phyloP scores from a whole-genome alignment of 2,329 filamentous ascomycete species.

The Teratosphaeriaceae sp. region DNA sequence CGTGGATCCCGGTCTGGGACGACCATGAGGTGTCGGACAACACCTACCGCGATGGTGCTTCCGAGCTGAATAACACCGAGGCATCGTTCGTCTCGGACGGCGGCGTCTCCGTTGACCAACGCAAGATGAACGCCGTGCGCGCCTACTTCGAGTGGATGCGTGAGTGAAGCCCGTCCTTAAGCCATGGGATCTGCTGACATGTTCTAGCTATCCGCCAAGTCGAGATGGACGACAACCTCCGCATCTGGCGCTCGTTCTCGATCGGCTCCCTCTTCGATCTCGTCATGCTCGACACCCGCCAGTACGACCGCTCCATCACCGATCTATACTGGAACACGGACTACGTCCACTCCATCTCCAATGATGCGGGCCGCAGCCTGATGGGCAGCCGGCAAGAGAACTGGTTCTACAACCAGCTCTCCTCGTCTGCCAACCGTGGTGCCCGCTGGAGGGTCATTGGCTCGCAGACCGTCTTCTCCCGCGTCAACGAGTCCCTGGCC shows the following conservation, averaged over 20 bases:
- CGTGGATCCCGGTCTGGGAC: constrained; percentile 61
- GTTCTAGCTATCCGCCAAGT: constrained; percentile 48
- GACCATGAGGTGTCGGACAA: constrained; percentile 58
- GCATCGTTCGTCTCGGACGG: constrained; percentile 54
- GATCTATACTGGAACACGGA: constrained; percentile 25
- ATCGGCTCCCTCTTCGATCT: constrained; percentile 61
- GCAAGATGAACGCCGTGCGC: constrained; percentile 66
- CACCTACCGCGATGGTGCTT: constrained; percentile 56
- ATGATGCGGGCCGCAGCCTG: constrained; percentile 60
- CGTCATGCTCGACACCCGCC: constrained; percentile 61
- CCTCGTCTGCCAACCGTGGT: constrained; percentile 49
- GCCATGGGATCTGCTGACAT: not conserved
- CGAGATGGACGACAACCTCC: constrained; percentile 62
- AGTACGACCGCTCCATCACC: constrained; percentile 63
- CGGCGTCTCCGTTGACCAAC: constrained; percentile 59
- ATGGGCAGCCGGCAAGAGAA: constrained; percentile 69
- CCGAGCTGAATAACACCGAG: constrained; percentile 59
- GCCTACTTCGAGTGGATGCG: constrained; percentile 55
- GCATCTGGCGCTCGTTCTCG: constrained; percentile 61
- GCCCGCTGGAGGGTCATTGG: constrained; percentile 66
- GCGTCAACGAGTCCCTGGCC: constrained; percentile 43
- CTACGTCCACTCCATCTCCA: constrained; percentile 47
- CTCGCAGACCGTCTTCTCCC: constrained; percentile 63
- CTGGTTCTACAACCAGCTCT: constrained; percentile 58
- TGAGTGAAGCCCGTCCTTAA: not conserved